A percentile compares a stretch with the other conserved stretches of the same genome.
Evolutionary conservation across 176 grass and related monocot genomes (phyloP).

Genomic region (Carex cristatella): DNA sequence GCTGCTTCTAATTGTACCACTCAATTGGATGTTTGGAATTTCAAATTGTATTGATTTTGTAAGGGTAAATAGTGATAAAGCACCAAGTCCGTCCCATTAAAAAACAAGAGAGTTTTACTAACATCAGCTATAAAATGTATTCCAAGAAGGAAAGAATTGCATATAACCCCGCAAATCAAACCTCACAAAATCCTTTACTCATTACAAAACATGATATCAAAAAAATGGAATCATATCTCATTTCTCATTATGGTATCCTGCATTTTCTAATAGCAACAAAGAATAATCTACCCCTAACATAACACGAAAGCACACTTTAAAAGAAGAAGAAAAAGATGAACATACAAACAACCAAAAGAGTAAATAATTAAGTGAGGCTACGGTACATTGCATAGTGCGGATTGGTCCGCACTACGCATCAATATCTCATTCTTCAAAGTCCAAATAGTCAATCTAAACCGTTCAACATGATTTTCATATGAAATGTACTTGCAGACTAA

Average conservation of each 20-base stretch:
- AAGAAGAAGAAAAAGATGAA: neutral
- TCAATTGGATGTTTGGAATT: neutral
- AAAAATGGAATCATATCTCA: neutral
- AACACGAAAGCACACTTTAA: neutral
- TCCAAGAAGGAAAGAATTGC: neutral
- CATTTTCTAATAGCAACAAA: neutral
- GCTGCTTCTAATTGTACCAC: neutral
- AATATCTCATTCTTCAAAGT: too few relatives aligned
- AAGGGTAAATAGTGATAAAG: neutral
- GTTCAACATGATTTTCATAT: too few relatives aligned
- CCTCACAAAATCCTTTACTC: neutral
- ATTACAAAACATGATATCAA: neutral
- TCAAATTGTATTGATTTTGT: neutral
- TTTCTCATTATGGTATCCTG: neutral
- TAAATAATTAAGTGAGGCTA: neutral
- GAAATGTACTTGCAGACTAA: too few relatives aligned
- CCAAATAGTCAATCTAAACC: too few relatives aligned
- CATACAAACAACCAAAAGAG: neutral
- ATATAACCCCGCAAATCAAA: neutral
- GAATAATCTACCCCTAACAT: neutral
- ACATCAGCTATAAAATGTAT: neutral
- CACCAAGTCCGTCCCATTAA: neutral
- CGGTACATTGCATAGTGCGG: too few relatives aligned
- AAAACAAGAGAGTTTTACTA: neutral
- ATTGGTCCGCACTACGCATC: too few relatives aligned